A percentile compares a stretch with the other conserved stretches of the same genome.
These are phyloP conservation scores for Fusarium chlamydosporum DNA, from an alignment of 2,329 filamentous ascomycete genomes.

Conservation along the genomic window DNA sequence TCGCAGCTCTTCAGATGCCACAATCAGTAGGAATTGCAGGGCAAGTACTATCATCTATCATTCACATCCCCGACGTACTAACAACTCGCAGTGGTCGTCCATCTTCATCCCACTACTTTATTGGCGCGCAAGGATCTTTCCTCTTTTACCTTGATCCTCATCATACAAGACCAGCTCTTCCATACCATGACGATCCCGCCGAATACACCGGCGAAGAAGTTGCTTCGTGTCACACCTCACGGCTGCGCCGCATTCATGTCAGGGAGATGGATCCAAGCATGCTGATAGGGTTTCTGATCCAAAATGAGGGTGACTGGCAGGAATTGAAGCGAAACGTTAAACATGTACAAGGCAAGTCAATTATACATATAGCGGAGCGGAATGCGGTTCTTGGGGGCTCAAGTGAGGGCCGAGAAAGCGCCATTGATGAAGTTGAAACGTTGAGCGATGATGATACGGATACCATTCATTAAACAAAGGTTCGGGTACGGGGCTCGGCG, in stretches of 20 bases:
- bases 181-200: conserved; percentile 69
- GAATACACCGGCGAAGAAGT: conserved; percentile 80
- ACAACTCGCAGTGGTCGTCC: conserved; percentile 79
- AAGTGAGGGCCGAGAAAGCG: conserved; percentile 73
- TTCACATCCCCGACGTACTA: conserved; percentile 10
- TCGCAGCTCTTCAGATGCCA: conserved; percentile 84
- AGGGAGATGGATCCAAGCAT: conserved; percentile 98
- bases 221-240: conserved; percentile 87
- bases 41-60: conserved; percentile 63
- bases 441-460: conserved; percentile 80
- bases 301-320: conserved; percentile 84
- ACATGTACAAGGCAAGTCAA: conserved; percentile 82
- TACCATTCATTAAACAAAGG: conserved; percentile 54
- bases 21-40: conserved; percentile 98
- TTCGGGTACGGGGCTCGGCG: conserved; percentile 30
- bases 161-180: conserved; percentile 80
- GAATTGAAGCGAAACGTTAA: conserved; percentile 84
- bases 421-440: conserved; percentile 90
- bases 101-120: conserved; percentile 81
- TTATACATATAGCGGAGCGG: conserved; percentile 85
- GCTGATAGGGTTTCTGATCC: conserved; percentile 93
- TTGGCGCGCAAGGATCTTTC: conserved; percentile 75
- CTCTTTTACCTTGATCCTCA: conserved; percentile 98
- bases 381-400: conserved; percentile 71
- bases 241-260: conserved; percentile 84